Base-by-base conservation (phyloP, 2,329 filamentous ascomycete genomes). In the Fusarium oxysporum region DNA sequence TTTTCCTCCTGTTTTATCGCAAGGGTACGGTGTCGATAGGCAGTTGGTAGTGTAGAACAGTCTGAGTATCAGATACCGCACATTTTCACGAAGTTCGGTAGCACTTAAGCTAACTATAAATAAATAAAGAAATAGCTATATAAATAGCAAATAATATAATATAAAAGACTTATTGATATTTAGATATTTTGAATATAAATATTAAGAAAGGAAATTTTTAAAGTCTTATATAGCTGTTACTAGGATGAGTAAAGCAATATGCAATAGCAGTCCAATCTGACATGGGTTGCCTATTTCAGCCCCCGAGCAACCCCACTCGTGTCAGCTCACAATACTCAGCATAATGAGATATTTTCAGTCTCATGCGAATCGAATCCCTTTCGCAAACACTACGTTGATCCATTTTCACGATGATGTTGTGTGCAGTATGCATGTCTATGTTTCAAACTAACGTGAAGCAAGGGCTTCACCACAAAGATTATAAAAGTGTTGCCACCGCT, bases 341-440 rank as follows among this genome's bases (percentile, higher is more conserved):
- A 7, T 9, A 9, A 23, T 32, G 47, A 32, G 47, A 17, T 50
- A 50, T 50, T 50, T 50, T 23, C 7, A 13, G 5, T 12, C 6
- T 37, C 10, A 28, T 19, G 8, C 30, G 8, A 50, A 3, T 4
- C 30, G 8, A 50, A 3, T 4, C 8, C 30, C 11, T n/a, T 28
- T 3, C 5, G 0, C 10, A n/a, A 13, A 38, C 23, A 5, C 13
- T 4, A 16, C 13, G 2, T 0, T 16, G 13, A 7, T 38, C 5
- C 5, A 2, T 16, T n/a, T 6, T 38, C 9, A 5, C 12, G 0
- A 38, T 6, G 0, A 53, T 53, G 50, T 16, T 38, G 2, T 53
- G 50, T n/a, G 44, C 56, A 19, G 17, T 30, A 12, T 59, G 56
- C 13, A 53, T 38, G 32, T 53, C 50, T 1, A 53, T 53, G 2